Evolutionary conservation across 495 filamentous ascomycete genomes (phyloP), one percentile per base, ranked within the genome.

Genomic region (Neurospora sp.): DNA sequence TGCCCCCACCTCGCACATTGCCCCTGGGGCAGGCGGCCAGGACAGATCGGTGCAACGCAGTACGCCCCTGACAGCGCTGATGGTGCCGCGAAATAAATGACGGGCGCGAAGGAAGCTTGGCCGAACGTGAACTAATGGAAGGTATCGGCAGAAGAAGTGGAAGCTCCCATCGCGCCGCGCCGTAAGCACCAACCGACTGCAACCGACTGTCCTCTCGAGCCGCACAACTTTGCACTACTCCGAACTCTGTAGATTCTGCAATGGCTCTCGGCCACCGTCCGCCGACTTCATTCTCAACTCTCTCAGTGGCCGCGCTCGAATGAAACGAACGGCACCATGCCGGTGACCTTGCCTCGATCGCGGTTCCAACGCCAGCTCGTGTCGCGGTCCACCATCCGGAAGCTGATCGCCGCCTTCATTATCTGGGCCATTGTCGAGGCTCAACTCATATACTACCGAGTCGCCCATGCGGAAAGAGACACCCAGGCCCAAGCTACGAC

Each of bases 371-470:
- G 76, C 72, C 70, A 62, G 18, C 70, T 75, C 37, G 72, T 78
- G 44, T 72, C 75, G 71, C 76, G 75, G 72, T 80, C 79, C 9
- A 70, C 73, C 9, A 72, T 79, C 35, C 72, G 73, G 31, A 81
- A 79, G 70, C 70, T 80, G n/a, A 31, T 74, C 62, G 41, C 75
- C 66, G 39, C 74, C 27, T 66, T 81, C 38, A 35, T 81, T 31
- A 38, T 81, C 20, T 77, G 78, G 78, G 74, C 75, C 41, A 66
- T 81, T 41, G 40, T 81, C 72, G 78, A 81, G 59, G 77, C 79
- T 46, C 79, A 81, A 40, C 70, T 80, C 62, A 73, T 78, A 46
- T 76, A 79, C 70, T 76, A 78, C 76, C 78, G 74, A 66, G 70
- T 81, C 70, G 73, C 75, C 18, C 78, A 74, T 46, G 73, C 79